These are phyloP conservation scores for Tetrapisispora phaffii DNA, from an alignment of 805 yeast genomes.

Conservation along the genomic window DNA sequence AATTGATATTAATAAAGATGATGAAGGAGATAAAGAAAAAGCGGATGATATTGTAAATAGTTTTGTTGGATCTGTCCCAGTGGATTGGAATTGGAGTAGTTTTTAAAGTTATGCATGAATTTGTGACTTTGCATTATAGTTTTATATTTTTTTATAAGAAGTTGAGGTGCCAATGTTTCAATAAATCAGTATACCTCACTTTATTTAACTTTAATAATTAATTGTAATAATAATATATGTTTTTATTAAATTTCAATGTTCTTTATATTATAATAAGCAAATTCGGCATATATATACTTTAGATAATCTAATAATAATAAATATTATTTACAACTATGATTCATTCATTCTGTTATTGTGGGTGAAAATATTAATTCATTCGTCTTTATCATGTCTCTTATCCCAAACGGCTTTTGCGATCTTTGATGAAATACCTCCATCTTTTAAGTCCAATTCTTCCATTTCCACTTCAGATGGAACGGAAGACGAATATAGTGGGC, in stretches of 20 bases:
- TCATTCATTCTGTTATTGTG: neutral
- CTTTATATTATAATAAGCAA: neutral
- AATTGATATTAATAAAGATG: neutral
- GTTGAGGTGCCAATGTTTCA: too few species aligned
- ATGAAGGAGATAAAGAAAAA: conserved; percentile 3
- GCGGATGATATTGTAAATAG: conserved; percentile 17
- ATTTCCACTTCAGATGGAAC: conserved; percentile 19
- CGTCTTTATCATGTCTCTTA: conserved; percentile 1
- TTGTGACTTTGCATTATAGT: neutral
- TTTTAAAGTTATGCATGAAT: conserved; percentile 30
- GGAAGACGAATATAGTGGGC: conserved; percentile 1
- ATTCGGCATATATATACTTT: neutral
- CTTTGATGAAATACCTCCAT: conserved; percentile 11
- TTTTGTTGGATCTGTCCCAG: conserved; percentile 47
- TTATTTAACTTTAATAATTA: too few species aligned
- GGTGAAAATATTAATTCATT: neutral
- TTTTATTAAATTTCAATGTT: neutral
- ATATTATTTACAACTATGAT: neutral
- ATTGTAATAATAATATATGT: neutral
- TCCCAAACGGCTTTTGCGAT: conserved; percentile 20
- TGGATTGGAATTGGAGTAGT: conserved; percentile 75
- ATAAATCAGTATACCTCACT: too few species aligned
- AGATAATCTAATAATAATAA: neutral
- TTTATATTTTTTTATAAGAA: neutral
- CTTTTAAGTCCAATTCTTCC: conserved; percentile 7